Evolutionary conservation across 495 filamentous ascomycete species (phyloP).

Genomic region (Margaritispora aquatica): DNA sequence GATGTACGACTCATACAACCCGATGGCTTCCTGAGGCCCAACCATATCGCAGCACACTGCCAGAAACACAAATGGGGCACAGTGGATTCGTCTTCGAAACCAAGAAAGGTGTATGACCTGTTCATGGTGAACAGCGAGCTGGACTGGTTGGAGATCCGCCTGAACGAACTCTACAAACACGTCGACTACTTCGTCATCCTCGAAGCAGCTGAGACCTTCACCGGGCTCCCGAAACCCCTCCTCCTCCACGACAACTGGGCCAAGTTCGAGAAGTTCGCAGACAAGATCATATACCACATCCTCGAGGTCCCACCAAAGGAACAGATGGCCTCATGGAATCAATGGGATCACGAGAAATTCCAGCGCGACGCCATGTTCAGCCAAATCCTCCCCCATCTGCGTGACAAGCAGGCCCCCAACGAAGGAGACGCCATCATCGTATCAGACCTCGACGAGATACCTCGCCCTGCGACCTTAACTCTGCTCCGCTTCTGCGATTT

Average conservation of each 20-base stretch:
- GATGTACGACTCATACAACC: neutral
- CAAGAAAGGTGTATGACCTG: conserved; percentile 36
- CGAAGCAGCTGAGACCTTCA: conserved; percentile 38
- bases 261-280: conserved; percentile 29
- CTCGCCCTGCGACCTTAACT: conserved; percentile 28
- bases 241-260: conserved; percentile 30
- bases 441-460: conserved; percentile 35
- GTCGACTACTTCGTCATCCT: conserved; percentile 44
- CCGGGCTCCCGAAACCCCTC: conserved; percentile 33
- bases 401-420: conserved; percentile 15
- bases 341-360: conserved; percentile 30
- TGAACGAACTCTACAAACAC: conserved; percentile 27
- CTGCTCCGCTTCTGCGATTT: conserved; percentile 35
- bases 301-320: conserved; percentile 24
- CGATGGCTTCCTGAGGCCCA: conserved; percentile 4
- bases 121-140: conserved; percentile 36
- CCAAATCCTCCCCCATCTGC: conserved; percentile 26
- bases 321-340: neutral
- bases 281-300: conserved; percentile 32
- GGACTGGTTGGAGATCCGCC: conserved; percentile 41
- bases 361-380: conserved; percentile 31
- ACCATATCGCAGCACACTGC: neutral
- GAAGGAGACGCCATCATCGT: conserved; percentile 29
- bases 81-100: neutral
- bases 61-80: neutral